Percentiles rank a stretch among this genome's conserved stretches.
phyloP scores from a whole-genome alignment of 2,329 filamentous ascomycete species.

The Coniella vitis region DNA sequence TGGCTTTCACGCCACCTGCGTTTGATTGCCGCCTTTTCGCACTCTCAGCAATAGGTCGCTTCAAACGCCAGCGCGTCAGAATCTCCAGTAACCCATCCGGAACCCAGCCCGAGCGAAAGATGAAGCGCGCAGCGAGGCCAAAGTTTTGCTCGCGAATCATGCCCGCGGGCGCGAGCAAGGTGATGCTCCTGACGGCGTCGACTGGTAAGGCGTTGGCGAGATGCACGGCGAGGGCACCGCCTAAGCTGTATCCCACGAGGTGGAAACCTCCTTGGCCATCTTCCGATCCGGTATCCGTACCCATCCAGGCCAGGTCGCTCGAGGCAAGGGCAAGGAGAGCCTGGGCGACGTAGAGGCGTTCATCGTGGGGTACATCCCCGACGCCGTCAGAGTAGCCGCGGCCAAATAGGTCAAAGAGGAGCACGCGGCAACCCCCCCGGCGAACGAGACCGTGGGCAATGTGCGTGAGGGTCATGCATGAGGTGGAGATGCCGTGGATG shows the following conservation, averaged over 20 bases:
- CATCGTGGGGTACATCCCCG: conserved; percentile 50
- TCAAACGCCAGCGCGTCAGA: conserved; percentile 42
- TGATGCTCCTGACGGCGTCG: conserved; percentile 53
- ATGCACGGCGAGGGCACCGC: conserved; percentile 64
- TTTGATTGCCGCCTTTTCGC: conserved; percentile 25
- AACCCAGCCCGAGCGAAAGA: conserved; percentile 49
- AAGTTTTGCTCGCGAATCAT: conserved; percentile 59
- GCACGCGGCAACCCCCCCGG: conserved; percentile 56
- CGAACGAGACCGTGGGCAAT: conserved; percentile 61
- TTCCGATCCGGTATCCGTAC: conserved; percentile 20
- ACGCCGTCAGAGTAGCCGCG: conserved; percentile 72
- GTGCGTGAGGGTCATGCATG: conserved; percentile 60
- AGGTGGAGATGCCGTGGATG: conserved; percentile 76
- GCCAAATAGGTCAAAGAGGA: conserved; percentile 74
- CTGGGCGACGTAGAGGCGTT: conserved; percentile 57
- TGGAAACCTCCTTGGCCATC: conserved; percentile 46
- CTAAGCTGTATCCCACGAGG: conserved; percentile 72
- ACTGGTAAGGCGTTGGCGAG: conserved; percentile 63
- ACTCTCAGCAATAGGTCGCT: conserved; percentile 40
- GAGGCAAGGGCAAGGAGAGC: conserved; percentile 60
- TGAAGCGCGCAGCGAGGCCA: conserved; percentile 38
- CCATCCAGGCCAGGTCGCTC: conserved; percentile 50
- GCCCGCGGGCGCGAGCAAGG: conserved; percentile 62
- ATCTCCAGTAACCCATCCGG: conserved; percentile 44
- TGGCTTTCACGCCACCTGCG: no score